Evolutionary conservation across 2,329 filamentous ascomycete genomes (phyloP).

Genomic region (Exophiala bonariae): DNA sequence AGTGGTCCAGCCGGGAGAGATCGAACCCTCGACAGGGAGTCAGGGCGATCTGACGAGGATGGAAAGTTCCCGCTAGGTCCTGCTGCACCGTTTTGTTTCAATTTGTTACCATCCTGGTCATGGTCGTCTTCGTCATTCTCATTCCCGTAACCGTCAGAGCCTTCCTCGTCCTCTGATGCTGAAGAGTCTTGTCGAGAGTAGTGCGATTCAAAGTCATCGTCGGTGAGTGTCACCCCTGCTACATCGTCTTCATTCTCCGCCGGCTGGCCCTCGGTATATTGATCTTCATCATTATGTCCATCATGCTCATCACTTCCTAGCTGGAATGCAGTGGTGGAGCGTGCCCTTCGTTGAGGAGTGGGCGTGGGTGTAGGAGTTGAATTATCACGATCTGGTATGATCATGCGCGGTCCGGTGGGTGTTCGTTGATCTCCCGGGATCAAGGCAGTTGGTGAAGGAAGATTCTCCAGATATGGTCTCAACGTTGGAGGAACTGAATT

Average conservation of each 20-base stretch:
- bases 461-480: slow-evolving; percentile 25
- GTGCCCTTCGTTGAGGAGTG: slow-evolving; percentile 1
- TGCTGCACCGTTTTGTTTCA: slow-evolving; percentile 17
- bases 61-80: slow-evolving; percentile 4
- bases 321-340: slow-evolving; percentile 16
- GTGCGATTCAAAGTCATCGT: slow-evolving; percentile 47
- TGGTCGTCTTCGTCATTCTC: slow-evolving; percentile 2
- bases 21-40: slow-evolving; percentile 14
- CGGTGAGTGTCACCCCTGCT: slow-evolving; percentile 31
- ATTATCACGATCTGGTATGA: slow-evolving; percentile 15
- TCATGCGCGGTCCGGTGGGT: slow-evolving; percentile 19
- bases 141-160: slow-evolving; percentile 16
- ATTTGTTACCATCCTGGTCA: slow-evolving; percentile 9
- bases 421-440: slow-evolving; percentile 22
- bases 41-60: slow-evolving; percentile 11
- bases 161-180: slow-evolving; percentile 30
- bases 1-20: slow-evolving; percentile 19
- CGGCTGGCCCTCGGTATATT: slow-evolving; percentile 3
- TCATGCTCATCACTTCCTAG: slow-evolving; percentile 15
- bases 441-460: slow-evolving; percentile 23
- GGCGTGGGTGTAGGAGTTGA: slow-evolving; percentile 13
- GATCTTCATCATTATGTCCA: slow-evolving; percentile 5
- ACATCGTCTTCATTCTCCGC: slow-evolving; percentile 12
- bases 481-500: slow-evolving; percentile 21
- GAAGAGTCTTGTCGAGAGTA: slow-evolving; percentile 43